Base-by-base conservation (phyloP, 2,329 filamentous ascomycete genomes). In the Aspergillus transmontanensis region DNA sequence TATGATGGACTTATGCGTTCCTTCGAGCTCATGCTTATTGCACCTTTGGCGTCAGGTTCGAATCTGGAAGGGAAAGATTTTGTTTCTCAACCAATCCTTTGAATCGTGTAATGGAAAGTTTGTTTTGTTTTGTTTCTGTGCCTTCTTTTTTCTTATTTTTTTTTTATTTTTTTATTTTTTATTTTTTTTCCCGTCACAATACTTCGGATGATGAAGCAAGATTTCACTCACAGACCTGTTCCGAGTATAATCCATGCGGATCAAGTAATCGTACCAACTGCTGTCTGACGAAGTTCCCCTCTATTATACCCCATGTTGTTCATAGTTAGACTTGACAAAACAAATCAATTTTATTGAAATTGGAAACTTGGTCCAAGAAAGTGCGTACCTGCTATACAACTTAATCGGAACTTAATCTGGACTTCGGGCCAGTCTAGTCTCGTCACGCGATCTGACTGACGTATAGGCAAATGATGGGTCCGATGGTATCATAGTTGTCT, bases 231-330 rank as follows among this genome's bases (percentile, higher is more conserved):
- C 79, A 81, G 76, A 81, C 78, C 79, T 81, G 78, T 92, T 90
- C 92, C 90, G 89, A 92, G 82, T 36, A 58, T 81, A 85, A 82
- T 81, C 82, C 86, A 73, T 82, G 80, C 77, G 77, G 80, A 82
- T 72, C 69, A 75, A 70, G 26, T 63, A 77, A 78, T 80, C 74
- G 72, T 77, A 77, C 75, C 77, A 81, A 81, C 75, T 81, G 78
- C 78, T 81, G 76, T 80, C 79, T 85, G 83, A 84, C 59, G 65
- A 69, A 72, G 67, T 69, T 65, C 64, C 57, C 57, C 51, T 56
- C 61, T 16, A 16, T 23, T 16, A 16, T 23, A 68, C 46, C 46
- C 64, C 68, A 64, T 61, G 53, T 57, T 65, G n/a, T 56, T 14
- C 14, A 39, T 54, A 26, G 11, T 23, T 30, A n/a, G n/a, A 45